Percentiles rank a stretch among this genome's conserved stretches.
phyloP scores from a whole-genome alignment of 768 basidiomycete species.

The Tulasnella sp. region DNA sequence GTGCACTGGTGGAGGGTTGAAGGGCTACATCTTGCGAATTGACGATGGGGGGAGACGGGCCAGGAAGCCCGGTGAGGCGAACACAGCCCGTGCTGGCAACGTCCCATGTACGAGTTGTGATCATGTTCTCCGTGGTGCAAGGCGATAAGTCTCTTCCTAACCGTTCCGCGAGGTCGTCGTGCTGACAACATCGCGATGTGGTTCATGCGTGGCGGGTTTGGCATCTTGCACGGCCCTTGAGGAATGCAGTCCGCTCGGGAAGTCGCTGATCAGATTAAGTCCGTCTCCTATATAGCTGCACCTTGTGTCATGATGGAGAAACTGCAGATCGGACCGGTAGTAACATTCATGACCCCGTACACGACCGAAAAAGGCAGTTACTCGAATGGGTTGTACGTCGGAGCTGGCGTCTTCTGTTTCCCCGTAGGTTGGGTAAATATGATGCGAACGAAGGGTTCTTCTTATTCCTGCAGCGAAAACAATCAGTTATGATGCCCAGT shows the following conservation, averaged over 20 bases:
- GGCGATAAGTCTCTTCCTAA: too few species aligned
- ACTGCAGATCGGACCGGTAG: constrained; percentile 82
- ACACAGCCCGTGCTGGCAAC: not conserved
- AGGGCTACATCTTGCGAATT: constrained; percentile 60
- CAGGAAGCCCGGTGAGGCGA: not conserved
- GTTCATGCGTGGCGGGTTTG: not conserved
- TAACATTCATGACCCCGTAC: constrained; percentile 51
- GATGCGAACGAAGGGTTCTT: constrained; percentile 72
- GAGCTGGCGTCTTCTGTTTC: not conserved
- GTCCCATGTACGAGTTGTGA: not conserved
- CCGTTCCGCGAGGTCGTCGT: not conserved
- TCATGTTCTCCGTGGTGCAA: not conserved
- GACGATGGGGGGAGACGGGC: constrained; percentile 40
- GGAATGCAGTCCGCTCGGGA: constrained; percentile 46
- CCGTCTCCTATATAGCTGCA: constrained; percentile 67
- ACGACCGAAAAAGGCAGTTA: too few species aligned
- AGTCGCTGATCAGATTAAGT: constrained; percentile 62
- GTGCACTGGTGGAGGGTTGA: constrained; percentile 72
- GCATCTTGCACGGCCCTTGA: too few species aligned
- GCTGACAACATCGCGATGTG: constrained; percentile 8
- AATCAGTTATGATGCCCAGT: not conserved
- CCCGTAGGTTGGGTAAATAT: constrained; percentile 50
- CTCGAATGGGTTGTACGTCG: constrained; percentile 38
- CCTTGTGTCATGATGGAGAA: constrained; percentile 84
- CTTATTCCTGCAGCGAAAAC: constrained; percentile 61